Evolutionary conservation across 1,284 basidiomycete species (phyloP), one percentile per base, ranked within the genome.

Genomic region (Chiua sp.): DNA sequence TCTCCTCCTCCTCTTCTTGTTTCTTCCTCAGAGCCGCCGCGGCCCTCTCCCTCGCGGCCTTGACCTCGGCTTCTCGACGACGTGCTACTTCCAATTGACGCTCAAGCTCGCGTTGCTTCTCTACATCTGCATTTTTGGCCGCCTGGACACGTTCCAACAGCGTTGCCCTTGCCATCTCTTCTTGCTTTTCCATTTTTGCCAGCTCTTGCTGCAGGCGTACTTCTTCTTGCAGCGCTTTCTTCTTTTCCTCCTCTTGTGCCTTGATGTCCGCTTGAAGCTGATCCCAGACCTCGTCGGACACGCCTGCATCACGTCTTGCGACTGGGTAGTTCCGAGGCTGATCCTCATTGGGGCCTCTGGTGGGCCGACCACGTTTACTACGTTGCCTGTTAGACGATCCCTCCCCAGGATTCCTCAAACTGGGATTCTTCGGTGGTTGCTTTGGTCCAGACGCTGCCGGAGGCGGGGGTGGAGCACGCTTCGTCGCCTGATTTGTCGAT

Each of bases 271-370:
- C 67, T 61, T 81, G 78, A 0, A 85, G 73, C 62, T 80, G 75
- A 12, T 65, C 55, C 85, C 84, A 86, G 8, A 79, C 61, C 2
- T 62, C 70, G 59, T 86, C 82, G 0, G 78, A 68, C 2, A 86
- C 81, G 1, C 80, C 83, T 3, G 72, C 54, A 63, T 86, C 84
- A 12, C 83, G 80, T 37, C 47, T 60, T 10, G 57, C 55, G 15
- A 50, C 23, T 1, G 26, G 47, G 33, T 39, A 7, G 6, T 23
- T 64, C 2, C 23, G 49, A n/a, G 59, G 28, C 5, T 47, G 50
- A 10, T 59, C 51, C 37, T 47, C 39, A 2, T 16, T 30, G 8
- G 37, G 4, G 7, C 48, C 18, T 18, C 56, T 57, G 16, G 54
- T 47, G 6, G 51, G 56, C 23, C 33, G 60, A 12, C 58, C 42